A percentile compares a stretch with the other conserved stretches of the same genome.
phyloP scores from a whole-genome alignment of 2,329 filamentous ascomycete genomes.

The Chrysoporthe deuterocubensis region DNA sequence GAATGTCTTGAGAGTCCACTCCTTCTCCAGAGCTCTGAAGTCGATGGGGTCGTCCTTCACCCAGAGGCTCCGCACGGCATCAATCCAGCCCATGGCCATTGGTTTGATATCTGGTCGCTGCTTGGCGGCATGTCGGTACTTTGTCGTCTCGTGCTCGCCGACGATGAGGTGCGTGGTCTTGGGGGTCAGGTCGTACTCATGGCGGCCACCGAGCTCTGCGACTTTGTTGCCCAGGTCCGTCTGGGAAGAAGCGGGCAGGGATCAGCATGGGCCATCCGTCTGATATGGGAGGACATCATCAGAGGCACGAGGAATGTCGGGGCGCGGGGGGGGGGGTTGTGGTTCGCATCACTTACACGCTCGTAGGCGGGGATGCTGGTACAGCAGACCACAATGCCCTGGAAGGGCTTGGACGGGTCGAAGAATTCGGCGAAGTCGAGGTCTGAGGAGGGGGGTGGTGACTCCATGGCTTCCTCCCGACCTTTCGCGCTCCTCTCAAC shows the following conservation, averaged over 20 bases:
- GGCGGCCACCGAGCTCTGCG: constrained; percentile 79
- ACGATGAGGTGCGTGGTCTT: constrained; percentile 95
- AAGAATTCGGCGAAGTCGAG: constrained; percentile 37
- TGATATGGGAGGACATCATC: constrained; percentile 14
- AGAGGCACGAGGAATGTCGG: constrained; percentile 24
- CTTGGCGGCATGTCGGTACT: constrained; percentile 93
- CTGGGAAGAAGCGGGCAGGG: constrained; percentile 36
- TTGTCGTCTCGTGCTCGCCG: constrained; percentile 85
- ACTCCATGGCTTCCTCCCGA: constrained; percentile 32
- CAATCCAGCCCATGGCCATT: constrained; percentile 82
- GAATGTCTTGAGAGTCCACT: constrained; percentile 68
- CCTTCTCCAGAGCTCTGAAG: constrained; percentile 67
- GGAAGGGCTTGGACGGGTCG: constrained; percentile 67
- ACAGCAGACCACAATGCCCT: constrained; percentile 81
- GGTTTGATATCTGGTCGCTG: constrained; percentile 85
- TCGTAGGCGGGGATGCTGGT: constrained; percentile 81
- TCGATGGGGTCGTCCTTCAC: constrained; percentile 77
- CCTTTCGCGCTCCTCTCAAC: constrained; percentile 11
- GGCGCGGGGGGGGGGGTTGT: too few species aligned
- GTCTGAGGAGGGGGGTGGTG: constrained; percentile 32
- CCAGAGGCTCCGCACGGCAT: constrained; percentile 80
- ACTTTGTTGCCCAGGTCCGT: constrained; percentile 66
- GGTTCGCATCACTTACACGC: constrained; percentile 59
- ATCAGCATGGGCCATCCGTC: constrained; percentile 15
- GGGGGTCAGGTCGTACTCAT: constrained; percentile 91